These are phyloP conservation scores for maize (Zea mays) DNA, from an alignment of 176 grass and related monocot species.

Conservation along the genomic window DNA sequence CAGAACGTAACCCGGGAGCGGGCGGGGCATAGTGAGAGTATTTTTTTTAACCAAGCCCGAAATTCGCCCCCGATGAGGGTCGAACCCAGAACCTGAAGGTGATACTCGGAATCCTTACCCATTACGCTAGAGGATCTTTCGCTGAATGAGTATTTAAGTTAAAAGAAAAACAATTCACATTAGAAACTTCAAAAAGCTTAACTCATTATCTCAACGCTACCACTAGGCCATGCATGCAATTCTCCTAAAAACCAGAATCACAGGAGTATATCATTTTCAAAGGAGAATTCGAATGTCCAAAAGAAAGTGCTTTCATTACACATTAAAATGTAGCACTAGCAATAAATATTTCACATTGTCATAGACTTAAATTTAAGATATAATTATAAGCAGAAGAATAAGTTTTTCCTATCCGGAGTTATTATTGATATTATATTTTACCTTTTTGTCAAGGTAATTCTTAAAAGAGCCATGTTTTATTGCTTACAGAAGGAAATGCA, in stretches of 20 bases:
- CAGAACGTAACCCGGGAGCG: no score
- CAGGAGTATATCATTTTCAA: background rate
- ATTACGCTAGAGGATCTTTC: no score
- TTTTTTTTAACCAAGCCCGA: no score
- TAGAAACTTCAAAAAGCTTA: no score
- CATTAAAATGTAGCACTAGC: background rate
- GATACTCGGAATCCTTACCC: no score
- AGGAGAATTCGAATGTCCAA: background rate
- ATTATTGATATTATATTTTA: slow-evolving; percentile 3
- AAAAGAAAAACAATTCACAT: no score
- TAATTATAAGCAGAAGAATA: background rate
- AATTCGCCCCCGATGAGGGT: no score
- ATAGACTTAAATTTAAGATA: background rate
- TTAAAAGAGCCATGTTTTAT: background rate
- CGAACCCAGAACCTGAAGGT: no score
- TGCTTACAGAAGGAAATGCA: background rate
- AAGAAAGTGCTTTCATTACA: background rate
- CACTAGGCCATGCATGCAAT: no score
- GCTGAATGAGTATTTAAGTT: no score
- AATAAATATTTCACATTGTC: background rate
- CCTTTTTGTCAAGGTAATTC: background rate
- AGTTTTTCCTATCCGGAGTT: background rate
- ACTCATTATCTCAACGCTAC: no score
- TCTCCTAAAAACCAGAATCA: background rate
- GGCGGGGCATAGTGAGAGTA: no score